Base-by-base conservation (phyloP, 805 yeast genomes). In the Sugiyamaella qingdaonensis region DNA sequence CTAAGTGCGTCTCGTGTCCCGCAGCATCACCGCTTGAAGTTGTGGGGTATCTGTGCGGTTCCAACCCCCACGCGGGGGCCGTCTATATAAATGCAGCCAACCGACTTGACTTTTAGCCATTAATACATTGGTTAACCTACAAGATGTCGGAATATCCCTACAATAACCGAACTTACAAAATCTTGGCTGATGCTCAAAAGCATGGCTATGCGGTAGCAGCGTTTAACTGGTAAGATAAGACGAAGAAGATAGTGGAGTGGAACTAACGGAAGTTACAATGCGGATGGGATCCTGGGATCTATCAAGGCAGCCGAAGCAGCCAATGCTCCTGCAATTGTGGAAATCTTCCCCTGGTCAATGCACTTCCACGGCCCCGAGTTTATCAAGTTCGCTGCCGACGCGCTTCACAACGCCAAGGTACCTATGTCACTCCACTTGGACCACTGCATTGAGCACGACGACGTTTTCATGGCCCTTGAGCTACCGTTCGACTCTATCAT, bases 401-500 rank as follows among this genome's bases (percentile, higher is more conserved):
- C 62, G 10, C 65, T 64, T 44, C 61, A 60, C 18, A 59, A 58
- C 19, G 70, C 73, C 2, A 58, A 61, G n/a, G 73, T 70, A 5
- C 73, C 74, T 1, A 63, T 71, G 31, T 61, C 74, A 2, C 55
- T 71, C 13, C 74, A 69, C 51, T 60, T 71, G 37, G 74, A 70
- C 52, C 73, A 71, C 58, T 69, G 72, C 48, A 70, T 67, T 49
- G 65, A 64, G 43, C 57, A 58, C n/a, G 63, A 64, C 10, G 59
- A 67, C 48, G 68, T 71, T 31, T 58, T 61, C 52, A 65, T 65
- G 10, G 74, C 73, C 5, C 57, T 57, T 37, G 62, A 61, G 13
- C 56, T 70, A 53, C 72, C 73, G 16, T 70, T 71, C 53, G 74
- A 70, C 57, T 68, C 73, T 11, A 70, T 70, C 46, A 70, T 71